phyloP scores from a whole-genome alignment of 140 eudicot genomes.

The Bidens hawaiensis region DNA sequence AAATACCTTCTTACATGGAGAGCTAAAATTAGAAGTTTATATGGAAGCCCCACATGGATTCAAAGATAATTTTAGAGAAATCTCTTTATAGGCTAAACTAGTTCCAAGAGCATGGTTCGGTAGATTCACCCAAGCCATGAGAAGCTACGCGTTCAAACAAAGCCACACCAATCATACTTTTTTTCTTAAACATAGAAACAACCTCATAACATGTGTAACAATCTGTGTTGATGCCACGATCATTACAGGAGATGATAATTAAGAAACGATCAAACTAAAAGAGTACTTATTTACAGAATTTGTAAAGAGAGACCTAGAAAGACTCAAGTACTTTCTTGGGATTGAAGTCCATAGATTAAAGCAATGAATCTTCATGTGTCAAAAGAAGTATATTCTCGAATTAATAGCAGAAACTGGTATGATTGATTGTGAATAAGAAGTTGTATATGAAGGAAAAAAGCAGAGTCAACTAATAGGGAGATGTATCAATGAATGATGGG shows the following conservation, averaged over 20 bases:
- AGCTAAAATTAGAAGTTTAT: not conserved
- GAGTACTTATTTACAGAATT: not conserved
- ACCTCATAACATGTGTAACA: too few relatives aligned
- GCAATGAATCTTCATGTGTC: too few relatives aligned
- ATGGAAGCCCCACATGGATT: not conserved
- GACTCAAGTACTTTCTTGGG: not conserved
- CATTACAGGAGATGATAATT: not conserved
- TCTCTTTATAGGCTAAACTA: not conserved
- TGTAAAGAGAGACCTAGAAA: not conserved
- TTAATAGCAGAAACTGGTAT: too few relatives aligned
- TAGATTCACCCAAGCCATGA: not conserved
- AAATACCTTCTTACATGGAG: not conserved
- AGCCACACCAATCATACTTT: not conserved
- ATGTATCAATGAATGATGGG: too few relatives aligned
- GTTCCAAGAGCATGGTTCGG: not conserved
- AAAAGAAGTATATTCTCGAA: too few relatives aligned
- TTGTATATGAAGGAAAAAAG: too few relatives aligned
- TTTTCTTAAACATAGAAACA: too few relatives aligned
- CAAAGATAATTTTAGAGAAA: not conserved
- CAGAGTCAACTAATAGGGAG: too few relatives aligned
- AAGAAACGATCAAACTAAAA: not conserved
- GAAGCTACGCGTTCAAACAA: not conserved
- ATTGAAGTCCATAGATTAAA: too few relatives aligned
- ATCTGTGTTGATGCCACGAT: too few relatives aligned
- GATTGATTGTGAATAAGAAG: too few relatives aligned